A percentile compares a stretch with the other conserved stretches of the same genome.
phyloP scores from a whole-genome alignment of 1,284 basidiomycete species.

The Tausonia pullulans region DNA sequence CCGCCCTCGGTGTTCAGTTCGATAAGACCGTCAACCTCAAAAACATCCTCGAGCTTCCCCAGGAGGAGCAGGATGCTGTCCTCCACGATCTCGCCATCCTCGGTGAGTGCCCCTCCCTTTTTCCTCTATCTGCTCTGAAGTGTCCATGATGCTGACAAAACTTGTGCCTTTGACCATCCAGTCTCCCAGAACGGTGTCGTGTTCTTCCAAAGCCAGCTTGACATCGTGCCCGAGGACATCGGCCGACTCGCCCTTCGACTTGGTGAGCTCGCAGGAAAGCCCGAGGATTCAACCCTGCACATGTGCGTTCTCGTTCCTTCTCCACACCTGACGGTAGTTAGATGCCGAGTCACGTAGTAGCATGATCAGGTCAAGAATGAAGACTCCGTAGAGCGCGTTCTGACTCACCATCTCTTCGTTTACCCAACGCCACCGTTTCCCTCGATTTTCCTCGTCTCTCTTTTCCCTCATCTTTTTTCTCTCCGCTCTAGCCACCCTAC shows the following conservation, averaged over 20 bases:
- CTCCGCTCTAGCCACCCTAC: background rate
- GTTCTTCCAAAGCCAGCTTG: background rate
- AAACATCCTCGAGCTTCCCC: background rate
- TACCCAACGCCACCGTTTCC: too few species aligned
- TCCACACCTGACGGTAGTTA: too few species aligned
- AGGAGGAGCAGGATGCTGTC: background rate
- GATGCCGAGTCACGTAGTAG: too few species aligned
- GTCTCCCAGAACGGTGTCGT: conserved; percentile 1
- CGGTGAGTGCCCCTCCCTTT: background rate
- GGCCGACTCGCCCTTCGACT: background rate
- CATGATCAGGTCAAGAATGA: too few species aligned
- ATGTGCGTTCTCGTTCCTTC: background rate
- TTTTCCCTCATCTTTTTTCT: background rate
- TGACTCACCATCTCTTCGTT: too few species aligned
- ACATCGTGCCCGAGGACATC: background rate
- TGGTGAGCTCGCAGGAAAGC: background rate
- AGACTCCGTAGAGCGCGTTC: too few species aligned
- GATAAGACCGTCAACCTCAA: conserved; percentile 1
- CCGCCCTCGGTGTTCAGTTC: background rate
- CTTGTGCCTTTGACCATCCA: background rate
- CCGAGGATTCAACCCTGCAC: background rate
- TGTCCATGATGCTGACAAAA: background rate
- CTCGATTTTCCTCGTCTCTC: too few species aligned
- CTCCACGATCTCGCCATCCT: conserved; percentile 1
- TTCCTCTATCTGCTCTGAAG: background rate